Percentiles rank a stretch among this genome's conserved stretches.
These are phyloP conservation scores for Pittosporum tobira DNA, from an alignment of 129 eudicot genomes.

Conservation along the genomic window DNA sequence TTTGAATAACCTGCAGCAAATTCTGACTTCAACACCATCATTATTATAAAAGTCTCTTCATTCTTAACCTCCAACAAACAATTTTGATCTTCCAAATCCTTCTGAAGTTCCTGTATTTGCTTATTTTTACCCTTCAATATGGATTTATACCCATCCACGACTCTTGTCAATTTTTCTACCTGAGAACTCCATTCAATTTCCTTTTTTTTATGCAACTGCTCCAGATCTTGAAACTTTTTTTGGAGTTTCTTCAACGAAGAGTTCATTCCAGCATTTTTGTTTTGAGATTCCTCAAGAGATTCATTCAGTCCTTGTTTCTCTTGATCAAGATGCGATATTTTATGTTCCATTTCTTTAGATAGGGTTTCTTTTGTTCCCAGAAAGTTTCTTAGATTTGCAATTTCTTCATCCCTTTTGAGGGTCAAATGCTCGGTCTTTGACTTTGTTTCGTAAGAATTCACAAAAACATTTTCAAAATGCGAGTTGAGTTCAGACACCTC, in stretches of 20 bases:
- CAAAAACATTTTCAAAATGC: constrained; percentile 35
- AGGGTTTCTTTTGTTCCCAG: constrained; percentile 44
- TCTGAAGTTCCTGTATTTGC: constrained; percentile 29
- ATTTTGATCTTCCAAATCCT: constrained; percentile 33
- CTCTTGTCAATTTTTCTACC: constrained; percentile 31
- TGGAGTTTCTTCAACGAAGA: constrained; percentile 34
- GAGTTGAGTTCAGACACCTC: constrained; percentile 47
- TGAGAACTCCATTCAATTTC: constrained; percentile 46
- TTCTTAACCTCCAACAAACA: constrained; percentile 29
- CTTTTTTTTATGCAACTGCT: constrained; percentile 49
- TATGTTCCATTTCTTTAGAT: constrained; percentile 44
- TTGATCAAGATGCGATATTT: constrained; percentile 40
- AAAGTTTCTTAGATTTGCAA: constrained; percentile 35
- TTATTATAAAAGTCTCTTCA: constrained; percentile 34
- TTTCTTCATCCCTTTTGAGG: constrained; percentile 51
- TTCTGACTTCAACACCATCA: constrained; percentile 41
- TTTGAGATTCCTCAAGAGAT: constrained; percentile 47
- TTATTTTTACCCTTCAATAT: constrained; percentile 33
- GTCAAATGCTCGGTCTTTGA: constrained; percentile 34
- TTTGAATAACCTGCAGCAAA: constrained; percentile 29
- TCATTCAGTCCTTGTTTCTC: constrained; percentile 44
- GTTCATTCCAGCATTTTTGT: constrained; percentile 23
- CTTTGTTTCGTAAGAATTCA: constrained; percentile 42
- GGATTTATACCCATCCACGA: constrained; percentile 18
- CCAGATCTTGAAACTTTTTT: constrained; percentile 40